Base-by-base conservation (phyloP, 2,329 filamentous ascomycete genomes). In the Monosporascus cannonballus region DNA sequence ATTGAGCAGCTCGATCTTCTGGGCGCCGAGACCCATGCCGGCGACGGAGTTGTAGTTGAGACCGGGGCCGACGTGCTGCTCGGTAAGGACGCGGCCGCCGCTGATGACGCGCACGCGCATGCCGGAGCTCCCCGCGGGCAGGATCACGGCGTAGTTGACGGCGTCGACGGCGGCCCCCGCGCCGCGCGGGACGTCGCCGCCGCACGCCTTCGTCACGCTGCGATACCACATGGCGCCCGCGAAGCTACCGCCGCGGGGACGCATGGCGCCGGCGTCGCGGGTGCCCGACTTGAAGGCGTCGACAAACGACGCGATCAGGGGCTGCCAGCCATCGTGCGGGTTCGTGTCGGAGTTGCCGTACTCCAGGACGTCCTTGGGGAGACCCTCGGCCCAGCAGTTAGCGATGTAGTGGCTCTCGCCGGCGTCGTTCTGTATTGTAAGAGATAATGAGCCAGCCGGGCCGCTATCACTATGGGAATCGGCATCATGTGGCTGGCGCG, bases 381-480 rank as follows among this genome's bases (percentile, higher is more conserved):
- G 54, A 27, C 60, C 63, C 50, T 71, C 68, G 6, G 61, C 52
- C 63, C 65, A 69, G 36, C 64, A 59, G 17, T 62, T 61, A 27
- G 69, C 69, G 39, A 71, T 64, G 57, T 72, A 71, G 56, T 72
- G 70, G 52, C 62, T 65, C 51, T 71, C 68, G 17, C 66, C 64
- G 2, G 64, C 69, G 50, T 70, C 67, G 51, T 71, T 69, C 66
- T 63, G 37, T 60, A 41, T 17, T 17, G 37, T 14, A 20, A 20
- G 34, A 50, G 22, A 34, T 38, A 22, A 20, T 27, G 42, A 45
- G 47, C 51, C 30, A 34, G 3, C 4, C 0, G 9, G 30, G 30
- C 4, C 30, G 30, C 11, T 14, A 14, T 14, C 11, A 4, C 30
- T 14, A 34, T 34, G 3, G 30, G 9, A 14, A 34, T 14, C 9